A percentile compares a stretch with the other conserved stretches of the same genome.
Evolutionary conservation across 345 rosid species (phyloP).

Genomic region (Salix brachista): DNA sequence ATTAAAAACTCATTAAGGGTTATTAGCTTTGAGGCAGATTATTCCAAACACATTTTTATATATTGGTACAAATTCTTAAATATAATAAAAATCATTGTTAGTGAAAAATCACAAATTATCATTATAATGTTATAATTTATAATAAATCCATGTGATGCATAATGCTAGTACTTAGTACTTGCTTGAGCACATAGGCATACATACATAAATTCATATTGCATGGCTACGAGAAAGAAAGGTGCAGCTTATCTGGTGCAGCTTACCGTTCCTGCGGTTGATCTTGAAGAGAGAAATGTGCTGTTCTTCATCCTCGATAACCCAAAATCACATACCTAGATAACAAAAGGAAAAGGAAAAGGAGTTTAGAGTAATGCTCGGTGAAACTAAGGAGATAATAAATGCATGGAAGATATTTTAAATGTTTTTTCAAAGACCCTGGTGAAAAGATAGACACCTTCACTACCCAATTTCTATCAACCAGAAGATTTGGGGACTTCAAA

Average conservation of each 20-base stretch:
- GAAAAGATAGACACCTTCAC: constrained; percentile 56
- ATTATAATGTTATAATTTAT: not conserved
- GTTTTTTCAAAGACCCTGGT: not conserved
- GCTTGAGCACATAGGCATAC: not conserved
- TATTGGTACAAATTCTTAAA: not conserved
- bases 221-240: not conserved
- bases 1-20: not conserved
- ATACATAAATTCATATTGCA: not conserved
- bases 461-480: constrained; percentile 95
- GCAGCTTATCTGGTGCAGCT: constrained; percentile 41
- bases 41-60: not conserved
- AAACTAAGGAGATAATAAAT: not conserved
- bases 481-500: constrained; percentile 89
- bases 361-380: constrained; percentile 5
- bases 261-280: constrained; percentile 96
- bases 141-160: not conserved
- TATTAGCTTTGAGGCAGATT: not conserved
- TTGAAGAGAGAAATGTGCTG: constrained; percentile 88
- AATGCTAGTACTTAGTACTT: not conserved
- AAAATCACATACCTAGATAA: constrained; percentile 76
- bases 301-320: constrained; percentile 90
- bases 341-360: constrained; percentile 15
- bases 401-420: constrained; percentile 4
- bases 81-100: not conserved
- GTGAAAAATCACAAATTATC: not conserved